These are phyloP conservation scores for Castanea sativa DNA, from an alignment of 306 rosid genomes.

Conservation along the genomic window DNA sequence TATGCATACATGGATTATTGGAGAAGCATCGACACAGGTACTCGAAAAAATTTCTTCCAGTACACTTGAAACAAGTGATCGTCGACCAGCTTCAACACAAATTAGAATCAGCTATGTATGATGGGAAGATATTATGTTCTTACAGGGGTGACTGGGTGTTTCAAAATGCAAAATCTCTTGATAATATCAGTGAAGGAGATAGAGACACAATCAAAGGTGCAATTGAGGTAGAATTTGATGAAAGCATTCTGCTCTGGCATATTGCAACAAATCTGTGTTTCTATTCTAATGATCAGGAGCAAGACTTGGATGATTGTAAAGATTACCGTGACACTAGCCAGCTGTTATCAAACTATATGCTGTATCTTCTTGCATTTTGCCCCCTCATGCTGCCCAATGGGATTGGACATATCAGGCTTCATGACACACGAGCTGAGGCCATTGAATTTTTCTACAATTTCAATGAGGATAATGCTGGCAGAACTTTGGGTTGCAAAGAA, in stretches of 20 bases:
- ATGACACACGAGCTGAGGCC: background rate
- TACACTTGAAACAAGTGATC: conserved; percentile 16
- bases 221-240: conserved; percentile 6
- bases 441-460: background rate
- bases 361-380: conserved; percentile 9
- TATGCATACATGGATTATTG: background rate
- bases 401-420: conserved; percentile 15
- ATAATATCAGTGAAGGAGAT: background rate
- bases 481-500: too few relatives aligned
- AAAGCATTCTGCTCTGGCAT: conserved; percentile 33
- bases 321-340: background rate
- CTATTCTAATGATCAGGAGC: background rate
- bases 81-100: too few relatives aligned
- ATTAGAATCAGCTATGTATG: too few relatives aligned
- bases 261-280: conserved; percentile 23
- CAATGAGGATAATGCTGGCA: background rate
- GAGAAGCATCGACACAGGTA: conserved; percentile 9
- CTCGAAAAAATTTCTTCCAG: background rate
- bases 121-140: background rate
- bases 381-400: conserved; percentile 28
- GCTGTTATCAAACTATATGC: conserved; percentile 19
- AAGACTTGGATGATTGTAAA: background rate
- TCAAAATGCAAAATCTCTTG: background rate
- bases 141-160: background rate
- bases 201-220: background rate